Evolutionary conservation across 805 yeast species (phyloP), one percentile per base, ranked within the genome.

Genomic region (Saccharomycopsis capsularis): DNA sequence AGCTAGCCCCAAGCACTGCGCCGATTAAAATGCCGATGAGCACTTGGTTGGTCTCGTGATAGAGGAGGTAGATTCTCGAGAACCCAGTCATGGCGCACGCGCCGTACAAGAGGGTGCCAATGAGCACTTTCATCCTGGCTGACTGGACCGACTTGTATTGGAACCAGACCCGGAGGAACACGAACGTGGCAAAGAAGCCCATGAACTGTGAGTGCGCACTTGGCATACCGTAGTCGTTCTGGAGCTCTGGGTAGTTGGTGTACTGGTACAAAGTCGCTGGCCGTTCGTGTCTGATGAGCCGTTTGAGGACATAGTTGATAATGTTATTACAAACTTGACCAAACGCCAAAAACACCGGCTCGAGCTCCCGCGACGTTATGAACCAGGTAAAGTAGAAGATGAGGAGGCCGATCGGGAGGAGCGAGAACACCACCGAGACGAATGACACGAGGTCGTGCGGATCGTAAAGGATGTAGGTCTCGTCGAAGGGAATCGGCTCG

Each of bases 141-240:
- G 32, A 27, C 25, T 22, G 22, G 1, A 53, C 7, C 40, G 64
- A 60, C 54, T 67, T 63, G 78, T 78, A 67, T 60, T 73, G 66
- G 55, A 62, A 56, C 63, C 64, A 48, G 50, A 74, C 35, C 45
- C 69, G 67, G 50, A 84, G 69, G 2, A 71, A 57, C 53, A 73
- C 67, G 60, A 81, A 85, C 5, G 74, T 68, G n/a, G 78, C 74
- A 55, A 84, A 80, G 61, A 80, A 93, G 2, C 95, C 95, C 89
- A 91, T 85, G 64, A 90, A 93, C 66, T 91, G 99, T 0, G 96
- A 80, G 65, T 91, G 99, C 1, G 99, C 96, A 46, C 90, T 81
- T 0, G 99, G 99, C 97, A 91, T 91, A 0, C 99, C 99, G 62
- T 82, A 89, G 0, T 84, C 81, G 54, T 84, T 72, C 50, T 78